phyloP scores from a whole-genome alignment of 169 alveolate genomes.

The Plasmodium yoelii region DNA sequence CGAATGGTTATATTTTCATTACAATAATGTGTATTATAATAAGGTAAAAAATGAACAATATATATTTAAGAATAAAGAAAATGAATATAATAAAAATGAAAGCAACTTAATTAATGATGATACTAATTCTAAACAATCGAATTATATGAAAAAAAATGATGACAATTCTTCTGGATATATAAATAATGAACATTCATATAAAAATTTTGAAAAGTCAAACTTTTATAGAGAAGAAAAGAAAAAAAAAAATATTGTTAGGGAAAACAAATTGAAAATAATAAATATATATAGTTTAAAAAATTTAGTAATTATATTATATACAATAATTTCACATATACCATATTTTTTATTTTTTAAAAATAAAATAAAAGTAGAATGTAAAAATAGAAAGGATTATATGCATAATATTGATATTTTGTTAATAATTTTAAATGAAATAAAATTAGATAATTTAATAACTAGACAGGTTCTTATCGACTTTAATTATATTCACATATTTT shows the following conservation, averaged over 20 bases:
- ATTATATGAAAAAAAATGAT: not conserved
- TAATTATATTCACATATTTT: constrained; percentile 56
- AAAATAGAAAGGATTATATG: constrained; percentile 33
- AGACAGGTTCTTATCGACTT: constrained; percentile 41
- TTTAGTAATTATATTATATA: constrained; percentile 53
- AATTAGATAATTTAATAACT: constrained; percentile 37
- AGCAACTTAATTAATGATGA: not conserved
- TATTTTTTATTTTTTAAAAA: constrained; percentile 70
- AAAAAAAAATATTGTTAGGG: not conserved
- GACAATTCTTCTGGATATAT: not conserved
- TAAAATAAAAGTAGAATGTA: constrained; percentile 48
- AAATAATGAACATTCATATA: not conserved
- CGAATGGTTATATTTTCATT: constrained; percentile 74
- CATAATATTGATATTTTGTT: constrained; percentile 34
- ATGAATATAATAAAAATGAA: not conserved
- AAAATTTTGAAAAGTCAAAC: not conserved
- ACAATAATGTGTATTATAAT: constrained; percentile 42
- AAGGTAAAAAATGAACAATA: constrained; percentile 21
- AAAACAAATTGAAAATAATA: constrained; percentile 37
- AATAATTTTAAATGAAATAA: constrained; percentile 41
- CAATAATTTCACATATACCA: constrained; percentile 72
- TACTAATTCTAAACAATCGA: not conserved
- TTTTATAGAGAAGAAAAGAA: constrained; percentile 30
- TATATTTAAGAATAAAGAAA: constrained; percentile 5
- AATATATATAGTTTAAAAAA: constrained; percentile 45